A percentile compares a stretch with the other conserved stretches of the same genome.
phyloP scores from a whole-genome alignment of 208 protist genomes.

The Porcisia hertigi region DNA sequence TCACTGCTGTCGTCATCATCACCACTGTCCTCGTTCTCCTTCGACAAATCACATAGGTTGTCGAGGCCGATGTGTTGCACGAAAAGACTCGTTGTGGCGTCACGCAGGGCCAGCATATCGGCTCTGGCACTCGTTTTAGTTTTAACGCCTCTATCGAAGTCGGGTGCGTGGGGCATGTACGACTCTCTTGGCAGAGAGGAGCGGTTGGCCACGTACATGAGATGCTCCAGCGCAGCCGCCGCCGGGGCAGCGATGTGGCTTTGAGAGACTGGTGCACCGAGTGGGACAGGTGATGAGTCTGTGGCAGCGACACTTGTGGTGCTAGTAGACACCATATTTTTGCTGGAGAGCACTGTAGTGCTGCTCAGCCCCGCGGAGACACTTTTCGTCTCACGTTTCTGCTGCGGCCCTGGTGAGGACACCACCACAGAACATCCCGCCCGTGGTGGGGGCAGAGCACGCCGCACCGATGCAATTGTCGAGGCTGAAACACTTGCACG shows the following conservation, averaged over 20 bases:
- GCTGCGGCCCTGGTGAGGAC: not conserved
- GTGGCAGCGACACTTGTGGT: not conserved
- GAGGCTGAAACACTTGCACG: not conserved
- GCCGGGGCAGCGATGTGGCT: not conserved
- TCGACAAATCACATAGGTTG: not conserved
- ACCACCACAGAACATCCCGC: not conserved
- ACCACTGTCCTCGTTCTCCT: not conserved
- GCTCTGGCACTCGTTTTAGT: not conserved
- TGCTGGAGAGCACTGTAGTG: not conserved
- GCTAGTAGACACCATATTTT: not conserved
- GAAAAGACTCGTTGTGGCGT: constrained; percentile 25
- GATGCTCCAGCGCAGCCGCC: constrained; percentile 10
- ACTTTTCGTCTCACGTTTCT: not conserved
- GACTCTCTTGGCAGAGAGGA: constrained; percentile 11
- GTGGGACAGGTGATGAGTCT: not conserved
- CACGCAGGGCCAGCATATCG: constrained; percentile 20
- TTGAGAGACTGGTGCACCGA: not conserved
- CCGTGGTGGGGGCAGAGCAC: not conserved
- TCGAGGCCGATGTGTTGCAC: constrained; percentile 16
- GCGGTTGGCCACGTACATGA: constrained; percentile 16
- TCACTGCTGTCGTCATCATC: no score
- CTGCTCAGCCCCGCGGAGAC: not conserved
- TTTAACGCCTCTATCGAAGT: not conserved
- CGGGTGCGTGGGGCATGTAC: constrained; percentile 14
- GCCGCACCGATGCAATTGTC: not conserved